These are phyloP conservation scores for Botryotinia narcissicola DNA, from an alignment of 2,329 filamentous ascomycete species.

Conservation along the genomic window DNA sequence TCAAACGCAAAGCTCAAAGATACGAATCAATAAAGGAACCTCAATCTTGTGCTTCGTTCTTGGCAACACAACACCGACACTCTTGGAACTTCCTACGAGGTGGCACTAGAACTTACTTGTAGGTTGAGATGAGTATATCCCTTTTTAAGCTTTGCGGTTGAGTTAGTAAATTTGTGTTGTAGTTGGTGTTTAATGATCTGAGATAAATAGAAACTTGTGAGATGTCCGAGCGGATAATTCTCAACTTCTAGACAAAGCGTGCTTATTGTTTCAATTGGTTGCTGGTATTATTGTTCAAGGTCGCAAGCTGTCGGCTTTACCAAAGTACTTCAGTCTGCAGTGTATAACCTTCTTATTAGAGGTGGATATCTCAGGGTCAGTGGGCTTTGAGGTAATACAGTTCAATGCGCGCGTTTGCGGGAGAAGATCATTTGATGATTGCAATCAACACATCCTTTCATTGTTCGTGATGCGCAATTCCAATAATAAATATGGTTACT, in stretches of 20 bases:
- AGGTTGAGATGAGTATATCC: not conserved
- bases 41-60: not conserved
- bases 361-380: not conserved
- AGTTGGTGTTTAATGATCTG: constrained; percentile 6
- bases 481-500: not conserved
- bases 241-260: constrained; percentile 16
- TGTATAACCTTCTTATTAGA: not conserved
- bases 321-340: not conserved
- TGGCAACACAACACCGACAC: constrained; percentile 14
- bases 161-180: not conserved
- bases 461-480: not conserved
- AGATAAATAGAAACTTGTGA: constrained; percentile 2
- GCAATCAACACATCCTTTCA: not conserved
- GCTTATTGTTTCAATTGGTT: constrained; percentile 15
- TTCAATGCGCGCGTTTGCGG: not conserved
- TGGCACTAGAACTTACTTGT: not conserved
- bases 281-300: not conserved
- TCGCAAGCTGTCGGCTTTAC: not conserved
- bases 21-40: not conserved
- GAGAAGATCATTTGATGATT: not conserved
- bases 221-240: constrained; percentile 18
- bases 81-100: constrained; percentile 8
- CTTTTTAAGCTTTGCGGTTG: constrained; percentile 4
- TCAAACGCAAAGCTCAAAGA: constrained; percentile 3
- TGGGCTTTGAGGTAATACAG: not conserved